Base-by-base conservation (phyloP, 2,329 filamentous ascomycete species). In the Aspergillus persii region DNA sequence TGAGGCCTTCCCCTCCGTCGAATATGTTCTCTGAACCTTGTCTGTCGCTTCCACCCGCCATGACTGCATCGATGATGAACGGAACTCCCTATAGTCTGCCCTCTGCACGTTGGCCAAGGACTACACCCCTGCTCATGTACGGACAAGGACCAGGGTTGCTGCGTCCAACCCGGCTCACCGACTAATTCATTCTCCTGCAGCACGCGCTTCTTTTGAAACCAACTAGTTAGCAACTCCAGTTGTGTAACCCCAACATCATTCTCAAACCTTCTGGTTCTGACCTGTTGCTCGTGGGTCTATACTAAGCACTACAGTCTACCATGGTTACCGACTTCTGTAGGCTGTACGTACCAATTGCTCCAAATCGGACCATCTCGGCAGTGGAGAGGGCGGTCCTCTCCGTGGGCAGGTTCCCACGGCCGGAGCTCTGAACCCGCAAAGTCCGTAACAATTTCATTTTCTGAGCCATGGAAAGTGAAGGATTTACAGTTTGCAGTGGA, bases 401-500 rank as follows among this genome's bases (percentile, higher is more conserved):
- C 50, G 47, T 49, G 46, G 36, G 39, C 18, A 23, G 47, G 41
- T 50, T 27, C 48, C 56, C 56, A 57, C 58, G 54, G 48, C 41
- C 53, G 58, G 61, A 63, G 53, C 2, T 56, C 61, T 56, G 52
- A 50, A 53, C 44, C 58, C 56, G 52, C 54, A 52, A 47, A 51
- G 36, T n/a, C 36, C 23, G 36, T 12, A 30, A 29, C 27, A 30
- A 8, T 33, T 50, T 26, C 36, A 44, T 9, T 48, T 54, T 54
- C 50, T 23, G 44, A 47, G 27, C 44, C 44, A 47, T 47, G 44
- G 44, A 23, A 47, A 9, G 50, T 44, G 54, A 54, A 59, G 57
- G 59, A 60, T 62, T 61, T 60, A 62, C 61, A 54, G 54, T 62
- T 60, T 54, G 30, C 41, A 39, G 31, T 49, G 15, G n/a, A 51